phyloP scores from a whole-genome alignment of 2,329 filamentous ascomycete genomes.

The Reticulascus tulasneorum region DNA sequence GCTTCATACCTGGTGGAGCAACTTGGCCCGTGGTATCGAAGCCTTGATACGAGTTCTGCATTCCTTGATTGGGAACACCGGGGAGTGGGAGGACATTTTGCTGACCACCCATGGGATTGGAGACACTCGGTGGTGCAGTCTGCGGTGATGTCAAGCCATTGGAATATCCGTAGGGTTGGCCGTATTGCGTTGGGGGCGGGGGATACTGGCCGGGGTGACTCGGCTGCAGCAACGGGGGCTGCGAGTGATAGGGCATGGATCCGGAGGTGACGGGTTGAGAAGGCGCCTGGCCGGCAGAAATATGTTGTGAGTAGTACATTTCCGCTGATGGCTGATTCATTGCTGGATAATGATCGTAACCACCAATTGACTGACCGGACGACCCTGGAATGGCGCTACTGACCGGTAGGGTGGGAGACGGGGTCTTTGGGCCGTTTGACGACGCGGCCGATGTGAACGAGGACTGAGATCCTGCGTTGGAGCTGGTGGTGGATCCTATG shows the following conservation, averaged over 20 bases:
- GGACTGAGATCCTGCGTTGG: constrained; percentile 49
- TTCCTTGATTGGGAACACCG: constrained; percentile 47
- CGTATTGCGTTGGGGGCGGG: constrained; percentile 55
- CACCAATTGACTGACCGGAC: constrained; percentile 30
- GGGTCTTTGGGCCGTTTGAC: constrained; percentile 68
- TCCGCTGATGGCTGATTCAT: constrained; percentile 85
- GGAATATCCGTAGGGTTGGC: constrained; percentile 64
- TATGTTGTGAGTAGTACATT: constrained; percentile 80
- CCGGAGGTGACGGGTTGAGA: constrained; percentile 73
- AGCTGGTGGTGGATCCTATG: constrained; percentile 57
- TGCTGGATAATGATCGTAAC: constrained; percentile 43
- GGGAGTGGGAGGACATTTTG: constrained; percentile 69
- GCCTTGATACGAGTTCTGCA: constrained; percentile 54
- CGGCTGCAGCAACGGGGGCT: constrained; percentile 71
- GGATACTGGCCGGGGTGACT: constrained; percentile 62
- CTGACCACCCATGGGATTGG: constrained; percentile 61
- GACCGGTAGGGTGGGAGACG: constrained; percentile 64
- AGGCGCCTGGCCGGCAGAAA: constrained; percentile 72
- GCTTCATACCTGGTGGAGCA: constrained; percentile 91
- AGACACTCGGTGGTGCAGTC: constrained; percentile 61
- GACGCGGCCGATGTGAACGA: constrained; percentile 52
- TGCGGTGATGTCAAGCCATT: constrained; percentile 81
- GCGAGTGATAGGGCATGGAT: constrained; percentile 71
- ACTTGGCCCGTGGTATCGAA: constrained; percentile 89
- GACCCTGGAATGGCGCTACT: constrained; percentile 39